Evolutionary conservation across 2,329 filamentous ascomycete species (phyloP).

Genomic region (Alternaria triticimaculans): DNA sequence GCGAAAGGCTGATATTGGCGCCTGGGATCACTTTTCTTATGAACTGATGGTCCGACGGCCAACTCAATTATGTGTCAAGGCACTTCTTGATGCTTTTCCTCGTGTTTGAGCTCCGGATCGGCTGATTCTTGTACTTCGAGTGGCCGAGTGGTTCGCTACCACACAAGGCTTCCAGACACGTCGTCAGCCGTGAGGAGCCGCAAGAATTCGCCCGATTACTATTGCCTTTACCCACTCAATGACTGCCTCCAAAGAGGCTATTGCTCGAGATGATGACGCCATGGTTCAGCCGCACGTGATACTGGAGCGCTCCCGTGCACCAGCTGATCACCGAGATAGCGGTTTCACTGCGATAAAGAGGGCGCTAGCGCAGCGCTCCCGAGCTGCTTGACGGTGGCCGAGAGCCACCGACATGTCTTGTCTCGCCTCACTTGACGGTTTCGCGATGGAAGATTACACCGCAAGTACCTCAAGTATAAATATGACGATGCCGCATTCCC

Average conservation of each 20-base stretch:
- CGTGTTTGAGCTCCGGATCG: not conserved
- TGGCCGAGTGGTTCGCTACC: not conserved
- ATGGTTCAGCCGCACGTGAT: constrained; percentile 8
- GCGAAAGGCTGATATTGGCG: not conserved
- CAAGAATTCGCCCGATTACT: not conserved
- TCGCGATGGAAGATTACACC: not conserved
- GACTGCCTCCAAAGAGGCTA: not conserved
- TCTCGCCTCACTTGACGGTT: constrained; percentile 6
- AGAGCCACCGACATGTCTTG: not conserved
- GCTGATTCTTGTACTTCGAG: not conserved
- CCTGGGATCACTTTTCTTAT: not conserved
- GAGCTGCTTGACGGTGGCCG: not conserved
- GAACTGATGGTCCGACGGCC: not conserved
- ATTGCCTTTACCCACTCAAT: not conserved
- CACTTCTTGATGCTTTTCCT: not conserved
- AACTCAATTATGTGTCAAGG: not conserved
- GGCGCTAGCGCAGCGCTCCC: not conserved
- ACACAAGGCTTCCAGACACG: constrained; percentile 1
- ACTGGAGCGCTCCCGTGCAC: not conserved
- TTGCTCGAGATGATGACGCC: constrained; percentile 9
- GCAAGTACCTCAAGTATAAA: not conserved
- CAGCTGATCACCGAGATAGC: constrained; percentile 9
- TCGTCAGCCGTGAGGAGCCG: constrained; percentile 8
- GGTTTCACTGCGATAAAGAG: constrained; percentile 2
- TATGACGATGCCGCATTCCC: not conserved